Base-by-base conservation (phyloP, 805 yeast genomes). In the Ogataea ramenticola region DNA sequence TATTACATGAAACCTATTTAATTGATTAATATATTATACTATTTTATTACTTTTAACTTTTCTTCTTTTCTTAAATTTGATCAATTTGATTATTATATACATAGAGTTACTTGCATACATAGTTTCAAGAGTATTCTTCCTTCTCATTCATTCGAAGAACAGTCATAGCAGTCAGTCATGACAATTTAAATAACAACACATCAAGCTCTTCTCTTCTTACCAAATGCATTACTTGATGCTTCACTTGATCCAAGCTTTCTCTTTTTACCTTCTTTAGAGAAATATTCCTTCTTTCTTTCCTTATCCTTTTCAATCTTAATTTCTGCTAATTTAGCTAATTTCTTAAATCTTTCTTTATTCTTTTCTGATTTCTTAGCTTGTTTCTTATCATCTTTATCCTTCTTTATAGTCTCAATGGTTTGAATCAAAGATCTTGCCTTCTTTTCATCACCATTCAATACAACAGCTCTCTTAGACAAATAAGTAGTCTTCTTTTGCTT, bases 391-490 rank as follows among this genome's bases (percentile, higher is more conserved):
- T 86, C 96, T 70, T 91, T 91, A 47, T 84, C 93, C 56, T 80
- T 86, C 57, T 87, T 79, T 43, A 93, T 69, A 0, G 98, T 88
- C 55, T 84, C 77, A 44, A 93, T 80, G 66, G 86, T 86, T 65
- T 84, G 91, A 72, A 93, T 78, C 65, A 91, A 75, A 31, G 88
- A 82, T 54, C 97, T 77, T 29, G 95, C 90, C 68, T 87, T 86
- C 82, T 87, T 88, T 65, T 91, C 98, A 42, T 87, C 96, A 15
- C 95, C 96, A 36, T 82, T 86, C 34, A 90, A 67, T 7, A 93
- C 93, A 43, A 93, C 97, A 1, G 99, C 99, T 58, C 99, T 80
- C 71, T 89, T 93, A 43, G 70, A 66, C 77, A 84, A 61, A 60
- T 91, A 93, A 0, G 96, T 81, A 57, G 77, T 73, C 65, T 84